phyloP scores from a whole-genome alignment of 345 rosid species.

The Tarenaya hassleriana region DNA sequence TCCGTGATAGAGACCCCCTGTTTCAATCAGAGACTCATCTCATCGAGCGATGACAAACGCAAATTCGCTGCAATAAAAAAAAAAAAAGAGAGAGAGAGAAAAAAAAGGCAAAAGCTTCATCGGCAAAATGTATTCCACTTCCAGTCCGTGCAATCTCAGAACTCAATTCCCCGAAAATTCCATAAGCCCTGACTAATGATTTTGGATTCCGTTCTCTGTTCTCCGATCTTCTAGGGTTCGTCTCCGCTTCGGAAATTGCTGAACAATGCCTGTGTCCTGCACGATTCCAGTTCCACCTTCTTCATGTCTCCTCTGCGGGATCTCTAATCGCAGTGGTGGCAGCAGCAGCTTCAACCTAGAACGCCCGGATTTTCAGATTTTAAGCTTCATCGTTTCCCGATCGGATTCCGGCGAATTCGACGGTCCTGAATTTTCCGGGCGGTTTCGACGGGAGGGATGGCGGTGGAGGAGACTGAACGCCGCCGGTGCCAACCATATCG shows the following conservation, averaged over 20 bases:
- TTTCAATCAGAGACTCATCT: too few species aligned
- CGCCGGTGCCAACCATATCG: constrained; percentile 41
- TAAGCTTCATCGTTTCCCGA: constrained; percentile 13
- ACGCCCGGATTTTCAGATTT: constrained; percentile 26
- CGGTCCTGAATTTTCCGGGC: constrained; percentile 21
- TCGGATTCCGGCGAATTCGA: constrained; percentile 15
- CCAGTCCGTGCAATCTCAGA: too few species aligned
- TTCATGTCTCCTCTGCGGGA: constrained; percentile 25
- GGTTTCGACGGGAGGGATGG: constrained; percentile 15
- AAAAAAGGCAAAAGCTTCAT: too few species aligned
- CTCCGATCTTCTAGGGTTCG: constrained; percentile 22
- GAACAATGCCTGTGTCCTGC: constrained; percentile 31
- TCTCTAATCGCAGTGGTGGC: constrained; percentile 19
- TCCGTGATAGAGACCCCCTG: too few species aligned
- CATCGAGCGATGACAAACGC: too few species aligned
- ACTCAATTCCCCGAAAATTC: constrained; percentile 10
- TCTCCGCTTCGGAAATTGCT: constrained; percentile 12
- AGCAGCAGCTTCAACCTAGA: constrained; percentile 14
- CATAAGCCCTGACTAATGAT: constrained; percentile 10
- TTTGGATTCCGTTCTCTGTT: constrained; percentile 13
- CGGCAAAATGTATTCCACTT: too few species aligned
- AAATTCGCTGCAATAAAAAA: too few species aligned
- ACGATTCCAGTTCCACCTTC: constrained; percentile 26
- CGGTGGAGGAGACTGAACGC: constrained; percentile 33
- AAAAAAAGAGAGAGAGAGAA: too few species aligned